phyloP scores from a whole-genome alignment of 169 alveolate genomes.

The Ichthyophthirius multifiliis region DNA sequence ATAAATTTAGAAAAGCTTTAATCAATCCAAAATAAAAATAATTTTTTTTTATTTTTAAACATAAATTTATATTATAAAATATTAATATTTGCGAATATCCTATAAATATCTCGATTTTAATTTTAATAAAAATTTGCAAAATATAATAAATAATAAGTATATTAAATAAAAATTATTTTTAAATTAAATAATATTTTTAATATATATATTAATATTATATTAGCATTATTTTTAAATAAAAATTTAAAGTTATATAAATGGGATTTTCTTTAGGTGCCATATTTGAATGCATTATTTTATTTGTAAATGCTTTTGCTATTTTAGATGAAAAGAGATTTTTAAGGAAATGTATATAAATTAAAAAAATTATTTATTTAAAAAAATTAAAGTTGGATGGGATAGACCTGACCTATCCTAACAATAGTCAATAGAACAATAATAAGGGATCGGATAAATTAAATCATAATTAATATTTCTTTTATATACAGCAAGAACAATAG shows the following conservation, averaged over 20 bases:
- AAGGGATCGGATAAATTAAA: neutral
- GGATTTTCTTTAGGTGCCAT: slow-evolving; percentile 1
- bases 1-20: too few relatives aligned
- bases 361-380: neutral
- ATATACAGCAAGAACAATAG: neutral
- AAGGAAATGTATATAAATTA: neutral
- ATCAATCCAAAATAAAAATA: too few relatives aligned
- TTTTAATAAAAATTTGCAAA: too few relatives aligned
- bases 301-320: neutral
- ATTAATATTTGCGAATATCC: too few relatives aligned
- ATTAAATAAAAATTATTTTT: too few relatives aligned
- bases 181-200: too few relatives aligned
- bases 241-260: neutral
- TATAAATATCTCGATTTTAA: too few relatives aligned
- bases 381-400: slow-evolving; percentile 4
- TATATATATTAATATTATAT: too few relatives aligned
- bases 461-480: neutral
- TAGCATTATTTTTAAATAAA: too few relatives aligned
- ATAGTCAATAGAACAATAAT: neutral
- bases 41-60: too few relatives aligned
- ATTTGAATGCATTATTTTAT: neutral
- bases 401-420: neutral
- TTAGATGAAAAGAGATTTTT: neutral
- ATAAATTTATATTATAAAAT: too few relatives aligned
- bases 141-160: too few relatives aligned